These are phyloP conservation scores for Tetrahymena thermophila DNA, from an alignment of 73 alveolate genomes.

Conservation along the genomic window DNA sequence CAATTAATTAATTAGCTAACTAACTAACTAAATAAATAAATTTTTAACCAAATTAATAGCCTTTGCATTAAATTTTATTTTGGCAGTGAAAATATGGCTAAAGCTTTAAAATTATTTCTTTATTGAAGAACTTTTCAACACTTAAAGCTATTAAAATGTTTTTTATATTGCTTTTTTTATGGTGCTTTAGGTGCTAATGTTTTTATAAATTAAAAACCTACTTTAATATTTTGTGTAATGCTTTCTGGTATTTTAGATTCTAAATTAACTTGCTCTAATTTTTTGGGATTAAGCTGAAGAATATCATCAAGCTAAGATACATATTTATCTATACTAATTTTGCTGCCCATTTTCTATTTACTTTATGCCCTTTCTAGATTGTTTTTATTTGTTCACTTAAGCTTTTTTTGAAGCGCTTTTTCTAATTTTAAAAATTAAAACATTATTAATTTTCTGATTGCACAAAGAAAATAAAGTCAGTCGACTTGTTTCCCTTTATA, in stretches of 20 bases:
- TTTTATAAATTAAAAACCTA: neutral
- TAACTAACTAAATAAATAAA: neutral
- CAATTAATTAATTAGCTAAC: neutral
- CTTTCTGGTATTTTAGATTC: conserved; percentile 30
- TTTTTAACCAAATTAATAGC: neutral
- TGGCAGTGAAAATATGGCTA: neutral
- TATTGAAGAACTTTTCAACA: neutral
- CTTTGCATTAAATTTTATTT: neutral
- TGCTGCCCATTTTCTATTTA: conserved; percentile 21
- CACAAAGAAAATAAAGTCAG: neutral
- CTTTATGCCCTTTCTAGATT: neutral
- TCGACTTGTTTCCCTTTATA: neutral
- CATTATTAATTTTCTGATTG: neutral
- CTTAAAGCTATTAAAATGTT: neutral
- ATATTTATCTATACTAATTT: conserved; percentile 30
- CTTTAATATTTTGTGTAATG: conserved; percentile 26
- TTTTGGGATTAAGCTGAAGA: conserved; percentile 23
- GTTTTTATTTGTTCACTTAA: neutral
- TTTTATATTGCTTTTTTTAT: too few species aligned
- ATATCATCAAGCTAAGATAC: conserved; percentile 35
- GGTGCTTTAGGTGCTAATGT: neutral
- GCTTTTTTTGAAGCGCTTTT: neutral
- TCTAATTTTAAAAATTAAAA: neutral
- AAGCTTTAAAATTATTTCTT: too few species aligned
- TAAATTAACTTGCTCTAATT: conserved; percentile 27